Conservation (phyloP, 495 filamentous ascomycete species). For the Entonaema liquescens region DNA sequence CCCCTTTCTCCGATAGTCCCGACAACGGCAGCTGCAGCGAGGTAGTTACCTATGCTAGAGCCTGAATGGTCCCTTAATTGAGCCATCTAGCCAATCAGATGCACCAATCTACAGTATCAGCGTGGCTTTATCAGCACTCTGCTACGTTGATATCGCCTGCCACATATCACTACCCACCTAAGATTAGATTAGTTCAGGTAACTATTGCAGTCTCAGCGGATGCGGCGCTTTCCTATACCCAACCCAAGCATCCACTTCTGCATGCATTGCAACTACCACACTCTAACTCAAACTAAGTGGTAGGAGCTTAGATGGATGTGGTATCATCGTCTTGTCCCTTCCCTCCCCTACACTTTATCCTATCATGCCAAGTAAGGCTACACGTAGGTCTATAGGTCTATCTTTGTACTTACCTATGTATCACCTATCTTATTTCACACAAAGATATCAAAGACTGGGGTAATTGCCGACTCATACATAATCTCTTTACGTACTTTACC, state of each 20-base stretch:
- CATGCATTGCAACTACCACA: conserved; percentile 5
- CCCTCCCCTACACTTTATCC: conserved; percentile 18
- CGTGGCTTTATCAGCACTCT: conserved; percentile 32
- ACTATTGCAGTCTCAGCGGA: conserved; percentile 6
- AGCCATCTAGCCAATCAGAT: conserved; percentile 29
- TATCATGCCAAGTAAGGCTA: conserved; percentile 39
- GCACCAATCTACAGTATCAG: conserved; percentile 5
- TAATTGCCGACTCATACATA: conserved; percentile 37
- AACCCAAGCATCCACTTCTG: conserved; percentile 15
- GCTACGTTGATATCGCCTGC: conserved; percentile 7
- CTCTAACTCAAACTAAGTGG: conserved; percentile 6
- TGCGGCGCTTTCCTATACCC: conserved; percentile 28
- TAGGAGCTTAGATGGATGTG: not conserved
- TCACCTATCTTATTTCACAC: conserved; percentile 9
- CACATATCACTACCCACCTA: not conserved
- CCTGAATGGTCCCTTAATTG: conserved; percentile 23
- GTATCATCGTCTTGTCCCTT: conserved; percentile 1
- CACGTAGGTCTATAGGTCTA: conserved; percentile 19
- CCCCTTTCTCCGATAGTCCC: conserved; percentile 23
- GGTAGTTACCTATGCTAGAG: conserved; percentile 5
- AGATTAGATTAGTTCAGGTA: not conserved
- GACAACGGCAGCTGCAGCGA: conserved; percentile 12
- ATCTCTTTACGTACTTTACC: not conserved
- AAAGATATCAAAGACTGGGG: conserved; percentile 20
- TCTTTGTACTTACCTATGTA: not conserved